Conservation (phyloP, 1,139 yeast genomes). For the Chernovozyma aurita region DNA sequence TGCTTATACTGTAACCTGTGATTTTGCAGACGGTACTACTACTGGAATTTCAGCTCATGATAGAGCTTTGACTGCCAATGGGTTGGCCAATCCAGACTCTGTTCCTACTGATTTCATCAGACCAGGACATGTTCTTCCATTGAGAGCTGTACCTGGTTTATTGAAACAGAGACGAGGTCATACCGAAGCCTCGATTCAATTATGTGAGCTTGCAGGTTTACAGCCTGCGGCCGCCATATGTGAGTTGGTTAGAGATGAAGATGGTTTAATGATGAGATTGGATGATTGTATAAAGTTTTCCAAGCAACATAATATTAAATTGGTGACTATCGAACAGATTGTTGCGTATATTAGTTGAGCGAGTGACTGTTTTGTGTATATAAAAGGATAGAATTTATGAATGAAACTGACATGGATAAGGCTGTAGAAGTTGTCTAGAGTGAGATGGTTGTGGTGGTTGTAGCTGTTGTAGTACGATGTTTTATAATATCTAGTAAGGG, state of each 20-base stretch:
- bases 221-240: slow-evolving; percentile 90
- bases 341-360: slow-evolving; percentile 28
- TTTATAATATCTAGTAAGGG: no score
- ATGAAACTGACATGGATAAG: background rate
- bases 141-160: slow-evolving; percentile 87
- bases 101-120: slow-evolving; percentile 66
- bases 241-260: slow-evolving; percentile 88
- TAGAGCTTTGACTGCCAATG: slow-evolving; percentile 76
- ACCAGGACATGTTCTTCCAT: slow-evolving; percentile 93
- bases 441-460: no score
- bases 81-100: slow-evolving; percentile 59
- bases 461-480: no score
- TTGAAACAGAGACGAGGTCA: slow-evolving; percentile 87
- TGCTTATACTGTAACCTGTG: slow-evolving; percentile 93
- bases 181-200: slow-evolving; percentile 94
- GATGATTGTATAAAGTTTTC: slow-evolving; percentile 79
- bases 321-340: slow-evolving; percentile 78
- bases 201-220: slow-evolving; percentile 71
- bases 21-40: slow-evolving; percentile 81
- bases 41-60: slow-evolving; percentile 97
- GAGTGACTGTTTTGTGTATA: no score
- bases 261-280: slow-evolving; percentile 93
- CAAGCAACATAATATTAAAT: slow-evolving; percentile 55
- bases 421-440: background rate
- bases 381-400: background rate